Conservation (phyloP, 2,329 filamentous ascomycete genomes). For the Cladophialophora psammophila region DNA sequence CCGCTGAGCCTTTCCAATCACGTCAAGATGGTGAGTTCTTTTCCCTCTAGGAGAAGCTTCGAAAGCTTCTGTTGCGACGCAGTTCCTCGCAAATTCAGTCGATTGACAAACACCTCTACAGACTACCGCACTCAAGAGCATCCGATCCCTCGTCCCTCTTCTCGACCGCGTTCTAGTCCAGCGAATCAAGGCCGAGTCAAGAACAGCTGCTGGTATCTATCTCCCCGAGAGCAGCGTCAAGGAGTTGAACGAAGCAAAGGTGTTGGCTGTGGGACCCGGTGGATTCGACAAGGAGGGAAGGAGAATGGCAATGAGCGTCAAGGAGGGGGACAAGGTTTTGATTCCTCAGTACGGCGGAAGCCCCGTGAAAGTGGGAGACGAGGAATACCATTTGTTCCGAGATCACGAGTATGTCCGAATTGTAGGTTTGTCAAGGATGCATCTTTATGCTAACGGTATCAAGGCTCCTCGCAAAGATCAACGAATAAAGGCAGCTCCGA, state of each 20-base stretch:
- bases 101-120: conserved; percentile 13
- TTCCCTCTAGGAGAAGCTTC: neutral
- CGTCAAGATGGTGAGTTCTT: conserved; percentile 31
- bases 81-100: neutral
- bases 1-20: neutral
- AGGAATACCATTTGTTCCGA: conserved; percentile 94
- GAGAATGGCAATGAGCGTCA: conserved; percentile 82
- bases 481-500: conserved; percentile 72
- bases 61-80: neutral
- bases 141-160: conserved; percentile 92
- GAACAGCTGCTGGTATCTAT: conserved; percentile 97
- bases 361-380: conserved; percentile 95
- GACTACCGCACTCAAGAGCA: conserved; percentile 78
- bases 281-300: conserved; percentile 87
- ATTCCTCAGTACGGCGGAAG: conserved; percentile 97
- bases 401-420: conserved; percentile 86
- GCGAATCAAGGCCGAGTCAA: conserved; percentile 95
- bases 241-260: conserved; percentile 97
- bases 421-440: neutral
- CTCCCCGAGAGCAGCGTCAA: conserved; percentile 96
- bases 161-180: conserved; percentile 98
- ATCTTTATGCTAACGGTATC: conserved; percentile 30
- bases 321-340: conserved; percentile 86
- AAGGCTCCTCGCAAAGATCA: conserved; percentile 98
- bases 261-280: conserved; percentile 92